Base-by-base conservation (phyloP, 2,329 filamentous ascomycete species). In the Colletotrichum kahawae region DNA sequence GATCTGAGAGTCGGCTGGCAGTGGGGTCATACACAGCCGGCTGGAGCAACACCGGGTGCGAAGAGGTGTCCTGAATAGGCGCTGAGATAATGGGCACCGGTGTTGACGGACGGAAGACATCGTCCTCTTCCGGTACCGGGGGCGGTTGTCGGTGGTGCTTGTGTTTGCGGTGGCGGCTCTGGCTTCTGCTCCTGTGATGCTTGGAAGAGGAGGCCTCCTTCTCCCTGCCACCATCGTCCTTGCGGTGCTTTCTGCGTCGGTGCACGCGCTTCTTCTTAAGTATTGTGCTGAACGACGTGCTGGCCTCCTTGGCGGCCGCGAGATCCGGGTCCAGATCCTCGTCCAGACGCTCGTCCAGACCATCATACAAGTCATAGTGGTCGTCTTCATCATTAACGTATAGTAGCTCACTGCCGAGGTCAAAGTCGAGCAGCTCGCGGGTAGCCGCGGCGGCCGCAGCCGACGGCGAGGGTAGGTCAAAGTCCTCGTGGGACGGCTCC, bases 1-100 rank as follows among this genome's bases (percentile, higher is more conserved):
- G 78, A n/a, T 48, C 75, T 24, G 62, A 29, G 31, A 69, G 74
- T 24, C 67, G 73, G 34, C 78, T 75, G 31, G 77, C 77, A 48
- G 43, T 70, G 34, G 90, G 89, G 77, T 91, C 85, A 80, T 92
- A 92, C 38, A 90, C 88, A 14, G 88, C 88, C 3, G 91, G 90
- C 78, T 90, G 90, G 10, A 92, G 85, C 21, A 89, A 81, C 31
- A 89, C 85, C 2, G 89, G 89, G 71, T 88, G 86, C 12, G 88
- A 87, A 31, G 86, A 84, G n/a, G 84, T 82, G 69, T 84, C 80
- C 57, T 90, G 85, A 69, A 90, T 88, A 24, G 90, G 90, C 4
- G 88, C 84, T 4, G 87, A 86, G 81, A 90, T 89, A 78, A 83
- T 78, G 33, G 82, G 80, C n/a, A 82, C 67, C 7, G 84, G 81